Evolutionary conservation across 2,329 filamentous ascomycete genomes (phyloP), one percentile per base, ranked within the genome.

Genomic region (Ophioceras dolichostomum): DNA sequence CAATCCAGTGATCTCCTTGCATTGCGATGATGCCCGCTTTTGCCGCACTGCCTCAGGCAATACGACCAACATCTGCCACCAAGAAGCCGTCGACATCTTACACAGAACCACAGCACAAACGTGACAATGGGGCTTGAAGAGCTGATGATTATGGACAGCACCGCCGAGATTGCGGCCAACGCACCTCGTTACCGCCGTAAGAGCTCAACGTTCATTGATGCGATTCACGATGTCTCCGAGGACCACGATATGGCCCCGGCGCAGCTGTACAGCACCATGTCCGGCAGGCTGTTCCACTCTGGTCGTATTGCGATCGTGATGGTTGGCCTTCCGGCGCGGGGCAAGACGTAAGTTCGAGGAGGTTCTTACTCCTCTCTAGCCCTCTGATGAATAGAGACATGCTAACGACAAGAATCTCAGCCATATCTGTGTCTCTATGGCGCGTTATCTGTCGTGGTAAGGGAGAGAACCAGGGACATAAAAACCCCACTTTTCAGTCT

Each of bases 231-330:
- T 66, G 70, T 94, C 38, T 77, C 84, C 8, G 82, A 88, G 54
- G 86, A 86, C 50, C 62, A 66, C 44, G 67, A 89, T 49, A 76
- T 94, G 73, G 91, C 91, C 5, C 91, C 91, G 21, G 91, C 91
- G 47, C 91, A 98, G 64, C 72, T 98, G 32, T 98, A 98, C 65
- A 95, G 87, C 58, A 98, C 91, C 37, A 94, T 96, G 72, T 96
- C 89, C 34, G 91, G 91, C 34, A 78, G 91, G 30, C 76, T 98
- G 21, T 98, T 98, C 57, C 91, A 98, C 60, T 95, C 91, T 17
- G 91, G 91, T 34, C 79, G 89, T 40, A 98, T 98, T 55, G 89
- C 89, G 34, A 96, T 98, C 50, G 89, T 91, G 46, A 95, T 94
- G 56, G 91, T 96, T 47, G 91, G 91, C 18, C 74, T 95, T 21